Evolutionary conservation across 768 basidiomycete species (phyloP), one percentile per base, ranked within the genome.

Genomic region (Kondoa subrosea): DNA sequence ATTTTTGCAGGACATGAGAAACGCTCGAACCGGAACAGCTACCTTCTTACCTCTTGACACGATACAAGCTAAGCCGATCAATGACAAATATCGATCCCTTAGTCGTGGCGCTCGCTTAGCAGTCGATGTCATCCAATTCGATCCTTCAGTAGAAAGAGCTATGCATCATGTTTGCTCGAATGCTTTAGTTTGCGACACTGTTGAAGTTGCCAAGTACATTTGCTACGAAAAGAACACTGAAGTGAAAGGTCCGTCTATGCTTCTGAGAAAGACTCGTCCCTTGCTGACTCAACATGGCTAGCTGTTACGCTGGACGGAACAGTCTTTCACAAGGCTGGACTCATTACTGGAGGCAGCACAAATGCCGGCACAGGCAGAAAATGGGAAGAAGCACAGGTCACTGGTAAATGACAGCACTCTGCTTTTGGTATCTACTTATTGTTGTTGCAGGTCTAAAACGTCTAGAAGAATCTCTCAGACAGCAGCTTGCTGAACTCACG

Each of bases 31-130:
- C 0, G 95, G 93, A 0, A 89, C 91, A 78, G 93, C 93, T 15
- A 99, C 95, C 0, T 97, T 97, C 79, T 87, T 99, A 59, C 95
- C 95, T 0, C 85, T 99, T n/a, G 93, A 97, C 76, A 92, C 91
- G 8, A 93, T 97, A 72, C 89, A 91, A 75, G 87, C 87, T 34
- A 96, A 93, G 76, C 85, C 91, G 1, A 81, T 91, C 71, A 91
- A 91, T 71, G 95, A 97, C 78, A 91, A 91, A 76, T 91, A 88
- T 78, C 85, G 95, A 27, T 86, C 87, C 3, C 89, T 92, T 74
- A 89, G 87, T 1, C 89, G 90, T 72, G 89, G 88, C 0, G 87
- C 88, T 2, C 80, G 89, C 57, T 80, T 91, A 4, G 90, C 89
- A 3, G 85, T 91, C 30, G 89, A 92, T 72, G 85, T 90, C 26